Base-by-base conservation (phyloP, 768 basidiomycete species). In the Coprinopsis strossmayeri region DNA sequence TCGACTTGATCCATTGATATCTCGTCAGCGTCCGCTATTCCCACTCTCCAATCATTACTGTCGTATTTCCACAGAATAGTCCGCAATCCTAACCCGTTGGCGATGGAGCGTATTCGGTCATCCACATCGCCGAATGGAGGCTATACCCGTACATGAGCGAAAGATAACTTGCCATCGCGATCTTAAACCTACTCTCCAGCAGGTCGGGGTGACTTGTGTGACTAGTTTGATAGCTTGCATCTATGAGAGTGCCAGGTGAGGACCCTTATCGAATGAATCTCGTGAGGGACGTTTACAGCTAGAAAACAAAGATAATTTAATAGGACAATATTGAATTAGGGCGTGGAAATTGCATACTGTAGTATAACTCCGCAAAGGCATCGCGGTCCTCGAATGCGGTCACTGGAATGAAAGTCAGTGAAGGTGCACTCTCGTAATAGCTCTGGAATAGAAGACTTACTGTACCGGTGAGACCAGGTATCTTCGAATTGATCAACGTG, bases 321-420 rank as follows among this genome's bases (percentile, higher is more conserved):
- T n/a, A n/a, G n/a, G n/a, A n/a, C n/a, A n/a, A n/a, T n/a, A n/a
- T n/a, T n/a, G n/a, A n/a, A n/a, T n/a, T n/a, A n/a, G n/a, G 18
- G 24, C 18, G n/a, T 34, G 23, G 35, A 34, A n/a, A 24, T 21
- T 20, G 62, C 78, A 28, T 54, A 77, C 79, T 80, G 64, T 87
- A 91, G 51, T 82, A 88, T 15, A 91, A 69, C 62, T 91, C 87
- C 2, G 87, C 87, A 49, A 89, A 87, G 3, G 79, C 83, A 52
- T 83, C 67, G 54, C 78, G 67, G 58, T 81, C 89, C 7, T 72
- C 63, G 34, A 84, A 68, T 1, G 77, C 58, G 0, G 84, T 84
- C 77, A 75, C 79, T 81, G 48, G 17, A 25, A 43, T 10, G 25
- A 40, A 21, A 53, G 41, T 15, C 30, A 21, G n/a, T 17, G 11